These are phyloP conservation scores for Penicillium nordicum DNA, from an alignment of 2,329 filamentous ascomycete genomes.

Conservation along the genomic window DNA sequence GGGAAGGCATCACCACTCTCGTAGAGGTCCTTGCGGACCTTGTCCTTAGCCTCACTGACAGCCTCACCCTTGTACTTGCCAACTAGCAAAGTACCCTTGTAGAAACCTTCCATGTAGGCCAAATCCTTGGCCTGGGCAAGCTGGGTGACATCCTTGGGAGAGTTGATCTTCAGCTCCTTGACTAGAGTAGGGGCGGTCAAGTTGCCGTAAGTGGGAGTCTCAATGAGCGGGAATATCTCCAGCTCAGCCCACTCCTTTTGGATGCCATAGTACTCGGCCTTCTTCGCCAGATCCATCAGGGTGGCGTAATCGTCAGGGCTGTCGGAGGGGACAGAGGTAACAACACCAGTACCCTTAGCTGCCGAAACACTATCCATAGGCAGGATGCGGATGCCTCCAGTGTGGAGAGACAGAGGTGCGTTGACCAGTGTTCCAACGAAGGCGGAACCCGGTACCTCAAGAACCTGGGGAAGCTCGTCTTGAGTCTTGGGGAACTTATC, in stretches of 20 bases:
- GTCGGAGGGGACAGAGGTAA: conserved; percentile 93
- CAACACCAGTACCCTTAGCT: conserved; percentile 93
- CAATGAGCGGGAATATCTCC: conserved; percentile 83
- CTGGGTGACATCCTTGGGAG: conserved; percentile 88
- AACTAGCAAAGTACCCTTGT: conserved; percentile 84
- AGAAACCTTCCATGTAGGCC: conserved; percentile 96
- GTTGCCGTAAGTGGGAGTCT: conserved; percentile 83
- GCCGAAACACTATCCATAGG: conserved; percentile 94
- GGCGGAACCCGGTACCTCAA: conserved; percentile 71
- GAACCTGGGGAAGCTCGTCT: conserved; percentile 69
- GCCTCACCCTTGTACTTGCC: conserved; percentile 85
- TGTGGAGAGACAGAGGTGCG: conserved; percentile 83
- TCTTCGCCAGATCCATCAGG: conserved; percentile 82
- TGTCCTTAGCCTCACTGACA: conserved; percentile 81
- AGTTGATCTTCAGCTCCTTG: conserved; percentile 92
- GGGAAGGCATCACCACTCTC: conserved; percentile 76
- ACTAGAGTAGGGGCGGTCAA: conserved; percentile 78
- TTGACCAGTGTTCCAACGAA: conserved; percentile 85
- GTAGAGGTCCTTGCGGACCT: conserved; percentile 75
- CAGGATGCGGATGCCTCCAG: conserved; percentile 77
- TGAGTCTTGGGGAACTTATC: conserved; percentile 55
- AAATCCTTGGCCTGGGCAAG: conserved; percentile 92
- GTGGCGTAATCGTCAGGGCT: conserved; percentile 95
- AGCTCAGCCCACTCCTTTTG: conserved; percentile 94
- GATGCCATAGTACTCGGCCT: conserved; percentile 93